These are phyloP conservation scores for Arthroderma sp. DNA, from an alignment of 2,329 filamentous ascomycete genomes.

Conservation along the genomic window DNA sequence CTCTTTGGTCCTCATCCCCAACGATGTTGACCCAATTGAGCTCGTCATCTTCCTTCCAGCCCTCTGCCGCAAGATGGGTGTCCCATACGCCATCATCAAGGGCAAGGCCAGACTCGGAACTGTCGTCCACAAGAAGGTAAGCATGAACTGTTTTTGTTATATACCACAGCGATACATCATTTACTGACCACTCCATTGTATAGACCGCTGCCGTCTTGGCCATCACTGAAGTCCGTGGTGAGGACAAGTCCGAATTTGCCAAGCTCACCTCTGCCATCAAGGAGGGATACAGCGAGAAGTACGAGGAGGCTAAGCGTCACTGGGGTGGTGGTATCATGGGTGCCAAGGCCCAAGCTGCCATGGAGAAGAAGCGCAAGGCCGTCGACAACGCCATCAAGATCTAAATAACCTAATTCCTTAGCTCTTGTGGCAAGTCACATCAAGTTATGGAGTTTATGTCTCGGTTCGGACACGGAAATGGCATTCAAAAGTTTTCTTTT, in stretches of 20 bases:
- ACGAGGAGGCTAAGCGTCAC: conserved; percentile 78
- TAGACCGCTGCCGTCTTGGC: conserved; percentile 92
- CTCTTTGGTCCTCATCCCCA: conserved; percentile 91
- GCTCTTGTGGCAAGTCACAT: background rate
- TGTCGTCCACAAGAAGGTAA: conserved; percentile 97
- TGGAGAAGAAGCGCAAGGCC: conserved; percentile 87
- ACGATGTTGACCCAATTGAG: conserved; percentile 99
- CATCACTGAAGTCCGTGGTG: conserved; percentile 87
- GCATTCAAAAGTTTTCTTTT: conserved; percentile 1
- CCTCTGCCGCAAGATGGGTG: conserved; percentile 99
- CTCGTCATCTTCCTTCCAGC: conserved; percentile 97
- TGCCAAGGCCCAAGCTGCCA: conserved; percentile 69
- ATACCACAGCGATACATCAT: no score
- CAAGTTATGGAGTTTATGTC: background rate
- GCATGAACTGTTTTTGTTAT: conserved; percentile 13
- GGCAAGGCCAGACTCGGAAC: conserved; percentile 98
- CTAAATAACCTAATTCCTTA: conserved; percentile 42
- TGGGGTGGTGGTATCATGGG: conserved; percentile 99
- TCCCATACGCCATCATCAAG: conserved; percentile 98
- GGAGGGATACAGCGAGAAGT: conserved; percentile 95
- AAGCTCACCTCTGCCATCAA: conserved; percentile 95
- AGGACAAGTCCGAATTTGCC: conserved; percentile 96
- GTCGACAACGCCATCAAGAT: conserved; percentile 94
- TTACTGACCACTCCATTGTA: conserved; percentile 18
- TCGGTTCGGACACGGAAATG: background rate